Conservation (phyloP, 225 moss, liverwort and hornwort genomes). For the Pseudisothecium myosuroides region DNA sequence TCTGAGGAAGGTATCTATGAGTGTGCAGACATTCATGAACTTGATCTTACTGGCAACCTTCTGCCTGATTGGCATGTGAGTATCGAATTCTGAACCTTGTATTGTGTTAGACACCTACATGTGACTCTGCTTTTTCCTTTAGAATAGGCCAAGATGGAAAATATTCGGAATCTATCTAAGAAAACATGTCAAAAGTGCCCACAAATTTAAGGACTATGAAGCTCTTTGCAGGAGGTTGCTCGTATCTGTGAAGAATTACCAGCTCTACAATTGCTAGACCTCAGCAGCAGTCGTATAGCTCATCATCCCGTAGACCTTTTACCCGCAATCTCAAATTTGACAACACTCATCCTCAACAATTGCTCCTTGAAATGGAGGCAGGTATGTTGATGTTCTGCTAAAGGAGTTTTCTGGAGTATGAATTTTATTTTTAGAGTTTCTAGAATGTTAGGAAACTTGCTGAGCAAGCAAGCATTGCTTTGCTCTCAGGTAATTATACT, state of each 20-base stretch:
- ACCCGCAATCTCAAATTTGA: conserved; percentile 40
- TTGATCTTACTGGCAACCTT: conserved; percentile 80
- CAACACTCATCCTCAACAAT: conserved; percentile 70
- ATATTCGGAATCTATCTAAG: neutral
- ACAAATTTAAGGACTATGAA: neutral
- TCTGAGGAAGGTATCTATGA: neutral
- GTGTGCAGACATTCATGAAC: conserved; percentile 58
- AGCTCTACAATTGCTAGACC: conserved; percentile 49
- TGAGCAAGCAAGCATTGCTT: neutral
- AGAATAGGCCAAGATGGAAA: neutral
- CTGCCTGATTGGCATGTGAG: conserved; percentile 91
- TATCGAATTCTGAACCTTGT: neutral
- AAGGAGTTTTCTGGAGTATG: neutral
- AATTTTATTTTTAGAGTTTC: neutral
- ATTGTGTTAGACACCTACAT: neutral
- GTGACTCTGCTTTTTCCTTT: neutral
- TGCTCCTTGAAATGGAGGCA: conserved; percentile 74
- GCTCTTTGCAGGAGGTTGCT: conserved; percentile 63
- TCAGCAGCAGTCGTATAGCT: conserved; percentile 67
- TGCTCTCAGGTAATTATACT: neutral
- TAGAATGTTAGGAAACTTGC: neutral
- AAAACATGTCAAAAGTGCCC: neutral
- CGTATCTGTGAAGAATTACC: conserved; percentile 74
- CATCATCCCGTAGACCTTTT: conserved; percentile 3
- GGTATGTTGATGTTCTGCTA: conserved; percentile 16